Percentiles rank a stretch among this genome's conserved stretches.
phyloP scores from a whole-genome alignment of 2,329 filamentous ascomycete species.

The Dactylellina haptotyla region DNA sequence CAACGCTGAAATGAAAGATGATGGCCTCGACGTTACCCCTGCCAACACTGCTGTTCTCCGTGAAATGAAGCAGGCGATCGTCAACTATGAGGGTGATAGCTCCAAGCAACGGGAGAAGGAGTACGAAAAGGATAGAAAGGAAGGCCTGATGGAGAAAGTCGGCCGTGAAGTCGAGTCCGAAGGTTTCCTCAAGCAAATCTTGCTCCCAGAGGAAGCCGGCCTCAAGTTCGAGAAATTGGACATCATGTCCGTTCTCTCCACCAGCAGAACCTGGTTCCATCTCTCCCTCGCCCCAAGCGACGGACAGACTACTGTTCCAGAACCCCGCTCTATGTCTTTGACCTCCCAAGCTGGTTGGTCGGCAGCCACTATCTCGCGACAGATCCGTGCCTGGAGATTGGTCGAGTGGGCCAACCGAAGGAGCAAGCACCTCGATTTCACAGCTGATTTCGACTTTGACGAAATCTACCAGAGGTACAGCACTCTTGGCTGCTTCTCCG shows the following conservation, averaged over 20 bases:
- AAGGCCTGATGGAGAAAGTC: slow-evolving; percentile 85
- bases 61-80: slow-evolving; percentile 85
- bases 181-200: slow-evolving; percentile 80
- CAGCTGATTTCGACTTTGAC: slow-evolving; percentile 92
- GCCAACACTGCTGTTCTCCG: slow-evolving; percentile 83
- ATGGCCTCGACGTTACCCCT: slow-evolving; percentile 80
- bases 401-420: slow-evolving; percentile 96
- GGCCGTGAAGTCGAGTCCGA: slow-evolving; percentile 82
- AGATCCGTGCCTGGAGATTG: slow-evolving; percentile 90
- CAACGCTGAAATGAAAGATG: slow-evolving; percentile 96
- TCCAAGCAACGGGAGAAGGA: slow-evolving; percentile 75
- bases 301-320: slow-evolving; percentile 66
- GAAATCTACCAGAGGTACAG: slow-evolving; percentile 88
- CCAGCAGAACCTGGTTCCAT: slow-evolving; percentile 95
- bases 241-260: slow-evolving; percentile 76
- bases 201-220: slow-evolving; percentile 82
- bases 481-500: slow-evolving; percentile 84
- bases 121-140: slow-evolving; percentile 80
- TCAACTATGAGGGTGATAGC: slow-evolving; percentile 78
- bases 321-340: slow-evolving; percentile 76
- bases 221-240: slow-evolving; percentile 73
- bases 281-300: slow-evolving; percentile 91
- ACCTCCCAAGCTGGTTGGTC: slow-evolving; percentile 82
- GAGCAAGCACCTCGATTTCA: slow-evolving; percentile 91
- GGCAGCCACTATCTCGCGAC: slow-evolving; percentile 88